Base-by-base conservation (phyloP, 345 rosid genomes). In the Moricandia arvensis region DNA sequence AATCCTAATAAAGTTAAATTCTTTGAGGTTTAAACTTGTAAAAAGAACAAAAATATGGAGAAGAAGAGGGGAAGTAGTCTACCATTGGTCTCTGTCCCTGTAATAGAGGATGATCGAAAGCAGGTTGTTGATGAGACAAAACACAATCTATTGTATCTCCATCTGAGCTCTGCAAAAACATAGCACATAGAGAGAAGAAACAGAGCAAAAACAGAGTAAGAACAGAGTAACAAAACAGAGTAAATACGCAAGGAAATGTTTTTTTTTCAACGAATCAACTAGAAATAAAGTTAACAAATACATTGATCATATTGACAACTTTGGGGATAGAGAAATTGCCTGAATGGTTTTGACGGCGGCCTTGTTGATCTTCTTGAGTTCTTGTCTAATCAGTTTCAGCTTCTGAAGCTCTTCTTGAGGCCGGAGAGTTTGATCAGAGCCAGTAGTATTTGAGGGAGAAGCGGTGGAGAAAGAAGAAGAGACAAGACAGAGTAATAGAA, bases 131-230 rank as follows among this genome's bases (percentile, higher is more conserved):
- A 81, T 93, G 94, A 75, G 89, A 70, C 53, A 79, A 53, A 30
- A 96, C 90, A 75, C 99, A 96, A 60, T 89, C 99, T 81, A 96
- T 85, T 11, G 73, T 41, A 85, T 96, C 99, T 58, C 98, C 97
- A 72, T 89, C 91, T 29, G 93, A 86, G 72, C 94, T 96, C 99
- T 96, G 90, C 59, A 78, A 29, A 35, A 37, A 47, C 66, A 74
- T 65, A 31, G 27, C 63, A 68, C 37, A 79, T 15, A 18, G 55
- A 29, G 41, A 59, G 11, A 61, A 74, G 34, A 63, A 59, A 61
- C 35, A 66, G 69, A 26, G 26, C 0, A 18, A 60, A 51, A 59
- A 49, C 63, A 83, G 68, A 29, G 73, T 11, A 37, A 49, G 4
- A 49, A 47, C 54, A 47, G 54, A 47, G 54, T 47, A 47, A 6